phyloP scores from a whole-genome alignment of 306 rosid genomes.

The Mucuna pruriens region DNA sequence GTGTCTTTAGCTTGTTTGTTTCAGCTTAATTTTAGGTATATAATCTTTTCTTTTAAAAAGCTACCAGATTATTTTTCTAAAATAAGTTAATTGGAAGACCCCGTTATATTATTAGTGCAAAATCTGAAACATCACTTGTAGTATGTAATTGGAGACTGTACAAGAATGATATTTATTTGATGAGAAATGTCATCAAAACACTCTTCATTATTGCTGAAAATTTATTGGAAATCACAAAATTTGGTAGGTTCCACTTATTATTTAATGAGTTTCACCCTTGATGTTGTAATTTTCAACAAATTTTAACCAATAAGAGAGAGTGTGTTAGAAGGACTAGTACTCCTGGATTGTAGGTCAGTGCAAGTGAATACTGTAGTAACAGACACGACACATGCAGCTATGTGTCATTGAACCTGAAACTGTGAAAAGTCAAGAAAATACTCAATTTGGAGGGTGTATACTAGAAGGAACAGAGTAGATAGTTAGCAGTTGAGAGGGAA shows the following conservation, averaged over 20 bases:
- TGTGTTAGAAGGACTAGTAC: no score
- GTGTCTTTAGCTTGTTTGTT: neutral
- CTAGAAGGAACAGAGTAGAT: no score
- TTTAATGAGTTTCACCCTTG: neutral
- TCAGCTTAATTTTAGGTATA: neutral
- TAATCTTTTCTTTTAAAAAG: neutral
- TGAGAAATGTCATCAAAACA: neutral
- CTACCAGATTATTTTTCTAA: neutral
- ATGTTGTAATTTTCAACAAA: neutral
- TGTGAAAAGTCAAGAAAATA: neutral
- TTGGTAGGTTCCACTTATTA: neutral
- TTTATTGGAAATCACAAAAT: neutral
- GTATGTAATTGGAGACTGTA: neutral
- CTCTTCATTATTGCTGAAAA: no score
- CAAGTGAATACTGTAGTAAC: neutral
- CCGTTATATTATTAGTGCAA: neutral
- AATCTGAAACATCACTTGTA: neutral
- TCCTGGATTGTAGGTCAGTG: neutral
- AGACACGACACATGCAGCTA: neutral
- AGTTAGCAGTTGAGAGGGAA: neutral
- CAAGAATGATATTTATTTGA: neutral
- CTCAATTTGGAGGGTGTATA: neutral
- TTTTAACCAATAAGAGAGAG: neutral
- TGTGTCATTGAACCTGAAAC: neutral
- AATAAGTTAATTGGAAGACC: neutral